Evolutionary conservation across 179 eudicot genomes (phyloP), one percentile per base, ranked within the genome.

Genomic region (Beta corolliflora): DNA sequence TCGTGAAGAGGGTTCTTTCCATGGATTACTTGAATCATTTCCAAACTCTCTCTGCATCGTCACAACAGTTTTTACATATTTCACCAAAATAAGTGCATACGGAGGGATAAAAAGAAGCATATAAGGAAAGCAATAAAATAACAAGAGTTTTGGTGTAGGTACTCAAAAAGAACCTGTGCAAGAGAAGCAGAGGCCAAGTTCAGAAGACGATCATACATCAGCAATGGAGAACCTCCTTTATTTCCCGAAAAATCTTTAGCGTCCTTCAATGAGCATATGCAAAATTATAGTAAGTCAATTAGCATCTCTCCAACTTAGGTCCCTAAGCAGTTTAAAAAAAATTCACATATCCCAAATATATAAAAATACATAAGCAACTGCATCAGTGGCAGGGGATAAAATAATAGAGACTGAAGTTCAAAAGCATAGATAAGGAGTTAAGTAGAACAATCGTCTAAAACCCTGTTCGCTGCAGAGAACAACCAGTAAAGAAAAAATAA

Each of bases 181-280:
- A 91, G 91, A 84, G 91, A 83, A 70, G 82, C 79, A 21, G 92
- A 84, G 75, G 98, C 98, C 87, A 92, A 83, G 59, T 88, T 85
- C 29, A 90, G 72, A 29, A 95, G 96, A 63, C 93, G 91, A 11
- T 81, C 88, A 84, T 96, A 92, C 99, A 94, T 89, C 86, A 85
- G 80, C 59, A 86, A 83, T 4, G 90, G 85, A 67, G 79, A 68
- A 76, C 86, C 83, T 48, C 52, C 87, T 53, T 84, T 80, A 48
- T 60, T 85, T 36, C 71, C 68, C 78, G 78, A 14, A 80, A 25
- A 77, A 80, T 77, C 77, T 67, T 48, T 77, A 41, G 29, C 76
- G 64, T 81, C 91, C 94, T 92, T 78, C 66, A 14, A 81, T 36
- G 31, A 70, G 79, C 60, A 82, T 71, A 81, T 53, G 61, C 46